These are phyloP conservation scores for Aspergillus sp. DNA, from an alignment of 2,329 filamentous ascomycete species.

Conservation along the genomic window DNA sequence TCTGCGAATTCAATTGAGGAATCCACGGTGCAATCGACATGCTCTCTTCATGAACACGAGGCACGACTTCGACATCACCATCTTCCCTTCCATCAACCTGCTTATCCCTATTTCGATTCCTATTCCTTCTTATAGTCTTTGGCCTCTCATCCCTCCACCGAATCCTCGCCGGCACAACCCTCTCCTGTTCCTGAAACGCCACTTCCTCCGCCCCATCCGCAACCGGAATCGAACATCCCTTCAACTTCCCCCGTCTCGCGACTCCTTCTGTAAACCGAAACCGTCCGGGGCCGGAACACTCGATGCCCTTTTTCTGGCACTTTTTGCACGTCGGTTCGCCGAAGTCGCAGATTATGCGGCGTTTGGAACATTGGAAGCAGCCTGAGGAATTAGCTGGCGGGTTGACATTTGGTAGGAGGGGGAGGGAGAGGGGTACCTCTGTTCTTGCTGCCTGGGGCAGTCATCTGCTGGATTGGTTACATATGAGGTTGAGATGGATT, in stretches of 20 bases:
- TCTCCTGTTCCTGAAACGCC: not conserved
- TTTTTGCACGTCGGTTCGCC: constrained; percentile 26
- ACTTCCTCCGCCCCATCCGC: not conserved
- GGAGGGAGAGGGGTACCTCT: too few species aligned
- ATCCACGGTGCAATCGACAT: constrained; percentile 7
- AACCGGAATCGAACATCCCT: constrained; percentile 10
- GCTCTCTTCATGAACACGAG: not conserved
- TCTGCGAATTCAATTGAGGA: constrained; percentile 4
- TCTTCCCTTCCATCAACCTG: not conserved
- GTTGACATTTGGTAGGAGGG: too few species aligned
- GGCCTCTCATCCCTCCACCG: not conserved
- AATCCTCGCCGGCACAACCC: too few species aligned
- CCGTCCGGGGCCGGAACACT: constrained; percentile 25
- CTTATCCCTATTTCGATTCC: constrained; percentile 1
- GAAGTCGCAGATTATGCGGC: constrained; percentile 33
- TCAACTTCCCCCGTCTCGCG: constrained; percentile 12
- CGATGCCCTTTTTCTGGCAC: constrained; percentile 24
- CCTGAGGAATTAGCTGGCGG: constrained; percentile 15
- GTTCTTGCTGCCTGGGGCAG: too few species aligned
- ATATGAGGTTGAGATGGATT: too few species aligned
- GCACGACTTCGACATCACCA: too few species aligned
- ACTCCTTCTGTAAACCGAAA: constrained; percentile 23
- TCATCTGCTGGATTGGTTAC: too few species aligned
- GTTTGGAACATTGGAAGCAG: constrained; percentile 32
- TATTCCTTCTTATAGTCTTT: constrained; percentile 8